Evolutionary conservation across 768 basidiomycete species (phyloP).

Genomic region (Boletus rufocinnamomeus): DNA sequence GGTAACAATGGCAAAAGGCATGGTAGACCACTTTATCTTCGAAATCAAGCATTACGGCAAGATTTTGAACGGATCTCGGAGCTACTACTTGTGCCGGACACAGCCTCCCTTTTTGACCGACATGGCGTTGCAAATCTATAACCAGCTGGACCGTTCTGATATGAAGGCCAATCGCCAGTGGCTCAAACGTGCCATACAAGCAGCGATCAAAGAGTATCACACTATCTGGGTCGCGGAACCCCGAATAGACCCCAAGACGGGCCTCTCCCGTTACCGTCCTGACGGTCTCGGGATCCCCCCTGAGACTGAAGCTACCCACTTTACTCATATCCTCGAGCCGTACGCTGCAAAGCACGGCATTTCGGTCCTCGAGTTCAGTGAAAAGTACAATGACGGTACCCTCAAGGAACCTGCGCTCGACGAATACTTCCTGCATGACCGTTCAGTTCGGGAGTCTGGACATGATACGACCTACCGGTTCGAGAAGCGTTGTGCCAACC

Average conservation of each 20-base stretch:
- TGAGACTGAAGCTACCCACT: constrained; percentile 98
- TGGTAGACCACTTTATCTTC: constrained; percentile 99
- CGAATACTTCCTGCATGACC: constrained; percentile 97
- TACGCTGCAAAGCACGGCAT: constrained; percentile 91
- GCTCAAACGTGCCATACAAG: constrained; percentile 95
- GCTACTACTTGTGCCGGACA: constrained; percentile 92
- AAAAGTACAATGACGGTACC: constrained; percentile 86
- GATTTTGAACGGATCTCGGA: constrained; percentile 94
- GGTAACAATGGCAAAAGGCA: constrained; percentile 92
- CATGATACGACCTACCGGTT: constrained; percentile 97
- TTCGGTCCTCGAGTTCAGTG: constrained; percentile 93
- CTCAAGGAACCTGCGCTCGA: constrained; percentile 88
- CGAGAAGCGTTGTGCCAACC: constrained; percentile 96
- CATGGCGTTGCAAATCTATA: constrained; percentile 97
- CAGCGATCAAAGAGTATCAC: constrained; percentile 99
- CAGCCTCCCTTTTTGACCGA: constrained; percentile 99
- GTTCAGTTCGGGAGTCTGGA: constrained; percentile 93
- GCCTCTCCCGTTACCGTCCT: constrained; percentile 92
- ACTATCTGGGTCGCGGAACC: constrained; percentile 96
- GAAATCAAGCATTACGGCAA: constrained; percentile 98
- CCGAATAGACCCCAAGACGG: constrained; percentile 91
- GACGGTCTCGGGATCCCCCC: constrained; percentile 96
- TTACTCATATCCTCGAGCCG: constrained; percentile 96
- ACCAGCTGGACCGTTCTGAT: constrained; percentile 88
- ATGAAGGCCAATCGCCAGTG: constrained; percentile 76